Percentiles rank a stretch among this genome's conserved stretches.
phyloP scores from a whole-genome alignment of 805 yeast genomes.

The Candida xiaguanensis region DNA sequence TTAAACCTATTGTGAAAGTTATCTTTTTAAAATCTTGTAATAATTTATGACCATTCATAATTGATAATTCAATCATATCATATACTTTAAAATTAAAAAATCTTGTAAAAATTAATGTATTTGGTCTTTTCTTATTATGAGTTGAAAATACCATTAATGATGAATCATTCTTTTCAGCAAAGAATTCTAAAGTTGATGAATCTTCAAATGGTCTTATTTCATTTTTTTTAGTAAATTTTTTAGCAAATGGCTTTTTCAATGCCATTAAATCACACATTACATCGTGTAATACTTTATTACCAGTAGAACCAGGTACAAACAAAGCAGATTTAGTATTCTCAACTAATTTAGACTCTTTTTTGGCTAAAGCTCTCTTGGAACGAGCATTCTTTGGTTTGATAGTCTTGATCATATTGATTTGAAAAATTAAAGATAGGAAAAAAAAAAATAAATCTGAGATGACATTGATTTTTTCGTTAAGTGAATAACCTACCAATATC shows the following conservation, averaged over 20 bases:
- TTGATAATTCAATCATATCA: conserved; percentile 89
- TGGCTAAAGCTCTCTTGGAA: conserved; percentile 89
- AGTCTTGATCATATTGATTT: conserved; percentile 4
- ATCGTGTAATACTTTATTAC: conserved; percentile 79
- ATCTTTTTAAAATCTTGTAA: conserved; percentile 74
- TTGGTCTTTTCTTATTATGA: conserved; percentile 87
- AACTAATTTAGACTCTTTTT: conserved; percentile 79
- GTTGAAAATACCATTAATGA: conserved; percentile 78
- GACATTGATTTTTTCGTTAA: conserved; percentile 2
- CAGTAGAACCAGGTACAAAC: conserved; percentile 84
- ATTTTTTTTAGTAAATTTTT: conserved; percentile 84
- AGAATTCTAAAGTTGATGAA: conserved; percentile 76
- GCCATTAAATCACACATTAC: conserved; percentile 86
- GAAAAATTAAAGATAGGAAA: neutral
- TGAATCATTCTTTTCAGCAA: conserved; percentile 90
- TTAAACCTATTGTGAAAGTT: conserved; percentile 84
- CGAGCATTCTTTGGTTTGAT: conserved; percentile 89
- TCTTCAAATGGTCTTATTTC: conserved; percentile 93
- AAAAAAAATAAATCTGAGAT: neutral
- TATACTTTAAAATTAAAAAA: conserved; percentile 87
- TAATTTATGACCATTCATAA: conserved; percentile 62
- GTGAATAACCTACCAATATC: no score
- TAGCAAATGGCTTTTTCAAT: conserved; percentile 84
- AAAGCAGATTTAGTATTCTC: conserved; percentile 89
- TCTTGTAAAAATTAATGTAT: conserved; percentile 81